phyloP scores from a whole-genome alignment of 2,329 filamentous ascomycete species.

The Curvularia eragrostidis region DNA sequence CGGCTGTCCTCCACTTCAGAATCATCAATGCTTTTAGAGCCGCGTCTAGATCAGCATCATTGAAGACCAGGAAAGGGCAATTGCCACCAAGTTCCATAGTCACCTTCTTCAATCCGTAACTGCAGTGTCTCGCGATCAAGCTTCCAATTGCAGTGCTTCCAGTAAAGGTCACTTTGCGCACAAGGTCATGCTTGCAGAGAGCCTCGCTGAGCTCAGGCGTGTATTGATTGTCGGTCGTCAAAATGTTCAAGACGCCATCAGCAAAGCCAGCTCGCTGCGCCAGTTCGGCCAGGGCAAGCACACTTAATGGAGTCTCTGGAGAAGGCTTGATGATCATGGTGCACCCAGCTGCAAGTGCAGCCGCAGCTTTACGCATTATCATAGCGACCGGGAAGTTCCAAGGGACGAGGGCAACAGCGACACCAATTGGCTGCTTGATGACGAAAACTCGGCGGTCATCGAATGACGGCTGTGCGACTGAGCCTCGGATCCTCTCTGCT shows the following conservation, averaged over 20 bases:
- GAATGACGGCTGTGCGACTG: constrained; percentile 67
- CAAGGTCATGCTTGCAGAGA: constrained; percentile 56
- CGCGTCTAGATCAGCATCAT: constrained; percentile 64
- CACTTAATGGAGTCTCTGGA: constrained; percentile 60
- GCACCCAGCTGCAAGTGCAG: constrained; percentile 62
- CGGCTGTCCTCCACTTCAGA: constrained; percentile 7
- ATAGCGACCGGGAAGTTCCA: constrained; percentile 60
- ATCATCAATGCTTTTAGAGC: constrained; percentile 39
- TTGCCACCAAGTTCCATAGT: constrained; percentile 68
- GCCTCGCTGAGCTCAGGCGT: constrained; percentile 57
- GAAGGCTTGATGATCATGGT: constrained; percentile 61
- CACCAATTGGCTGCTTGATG: constrained; percentile 48
- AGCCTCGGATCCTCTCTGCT: constrained; percentile 53
- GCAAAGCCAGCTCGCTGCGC: constrained; percentile 55
- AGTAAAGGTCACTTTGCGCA: constrained; percentile 67
- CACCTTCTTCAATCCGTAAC: constrained; percentile 64
- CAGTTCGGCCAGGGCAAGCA: constrained; percentile 63
- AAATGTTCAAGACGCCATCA: constrained; percentile 62
- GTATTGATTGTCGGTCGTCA: constrained; percentile 61
- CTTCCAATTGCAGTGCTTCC: constrained; percentile 62
- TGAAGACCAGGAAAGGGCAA: constrained; percentile 66
- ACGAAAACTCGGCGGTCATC: constrained; percentile 20
- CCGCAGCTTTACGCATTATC: constrained; percentile 59
- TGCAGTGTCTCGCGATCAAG: constrained; percentile 62
- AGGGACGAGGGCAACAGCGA: constrained; percentile 35